Evolutionary conservation across 257 asterid genomes (phyloP).

Genomic region (Marsdenia floribunda): DNA sequence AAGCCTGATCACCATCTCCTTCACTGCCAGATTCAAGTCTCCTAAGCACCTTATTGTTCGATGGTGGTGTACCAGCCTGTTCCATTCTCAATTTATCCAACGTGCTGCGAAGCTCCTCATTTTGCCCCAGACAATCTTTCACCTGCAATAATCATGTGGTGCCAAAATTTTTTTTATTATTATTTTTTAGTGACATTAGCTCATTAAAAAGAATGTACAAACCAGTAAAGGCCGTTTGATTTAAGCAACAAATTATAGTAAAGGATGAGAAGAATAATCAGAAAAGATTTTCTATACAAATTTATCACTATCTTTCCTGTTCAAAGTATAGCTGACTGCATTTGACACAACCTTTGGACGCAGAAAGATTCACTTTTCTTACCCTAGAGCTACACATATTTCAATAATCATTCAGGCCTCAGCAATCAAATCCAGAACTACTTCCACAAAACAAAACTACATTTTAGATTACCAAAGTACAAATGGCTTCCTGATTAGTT

Average conservation of each 20-base stretch:
- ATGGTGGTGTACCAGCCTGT: conserved; percentile 39
- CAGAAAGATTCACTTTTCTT: neutral
- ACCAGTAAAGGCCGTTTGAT: neutral
- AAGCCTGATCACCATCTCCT: conserved; percentile 28
- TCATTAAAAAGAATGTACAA: neutral
- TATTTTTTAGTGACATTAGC: neutral
- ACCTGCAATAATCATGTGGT: conserved; percentile 43
- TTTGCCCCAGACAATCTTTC: conserved; percentile 67
- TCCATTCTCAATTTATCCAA: conserved; percentile 63
- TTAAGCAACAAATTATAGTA: neutral
- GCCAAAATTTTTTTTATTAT: neutral
- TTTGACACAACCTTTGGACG: neutral
- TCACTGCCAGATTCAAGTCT: conserved; percentile 30
- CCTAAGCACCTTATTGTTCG: conserved; percentile 33
- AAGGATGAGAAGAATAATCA: neutral
- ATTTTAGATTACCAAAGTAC: neutral
- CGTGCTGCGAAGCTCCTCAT: conserved; percentile 75
- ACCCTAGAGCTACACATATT: neutral
- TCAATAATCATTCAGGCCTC: neutral
- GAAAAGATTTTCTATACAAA: neutral
- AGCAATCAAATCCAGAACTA: neutral
- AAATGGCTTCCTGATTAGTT: neutral
- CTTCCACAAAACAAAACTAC: neutral
- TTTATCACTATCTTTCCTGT: neutral
- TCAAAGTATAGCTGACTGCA: neutral